Evolutionary conservation across 495 filamentous ascomycete species (phyloP), one percentile per base, ranked within the genome.

Genomic region (Coniosporium apollinis): DNA sequence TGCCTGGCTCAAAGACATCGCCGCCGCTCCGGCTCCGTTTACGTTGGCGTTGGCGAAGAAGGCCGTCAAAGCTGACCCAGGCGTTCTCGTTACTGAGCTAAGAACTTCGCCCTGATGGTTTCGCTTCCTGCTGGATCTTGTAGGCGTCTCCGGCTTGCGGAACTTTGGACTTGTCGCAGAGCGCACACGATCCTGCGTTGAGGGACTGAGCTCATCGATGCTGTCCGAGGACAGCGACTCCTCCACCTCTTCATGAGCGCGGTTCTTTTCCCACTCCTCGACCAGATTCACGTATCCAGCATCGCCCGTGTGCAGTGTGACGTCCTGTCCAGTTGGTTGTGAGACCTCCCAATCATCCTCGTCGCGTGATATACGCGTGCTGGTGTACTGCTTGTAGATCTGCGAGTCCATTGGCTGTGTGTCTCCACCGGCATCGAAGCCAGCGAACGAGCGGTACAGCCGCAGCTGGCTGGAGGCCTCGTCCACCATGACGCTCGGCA

Each of bases 341-440:
- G 9, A 8, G 2, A 26, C 13, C 10, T 2, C 24, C 10, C 20
- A 7, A n/a, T 40, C 13, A 10, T 18, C 21, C 31, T n/a, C 28
- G 8, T 32, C 30, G 8, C 9, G 30, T 8, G n/a, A 14, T 8
- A 8, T 19, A 13, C 9, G 9, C 3, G 26, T 42, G 37, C 36
- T 55, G 2, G 52, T 38, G 30, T 42, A 51, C 16, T 54, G 21
- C 37, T 41, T 47, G 38, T 55, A 58, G 9, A 60, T 46, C 46
- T 60, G 57, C 19, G 49, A 49, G 34, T 56, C 51, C 46, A 49
- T 49, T 6, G 48, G 44, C 39, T 60, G 57, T 9, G 57, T 60
- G 43, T 58, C 55, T 9, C 56, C 56, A 15, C 41, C 50, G 9
- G 32, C 17, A n/a, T n/a, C n/a, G n/a, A n/a, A n/a, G n/a, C n/a